Base-by-base conservation (phyloP, 768 basidiomycete species). In the Leucocoprinus birnbaumii region DNA sequence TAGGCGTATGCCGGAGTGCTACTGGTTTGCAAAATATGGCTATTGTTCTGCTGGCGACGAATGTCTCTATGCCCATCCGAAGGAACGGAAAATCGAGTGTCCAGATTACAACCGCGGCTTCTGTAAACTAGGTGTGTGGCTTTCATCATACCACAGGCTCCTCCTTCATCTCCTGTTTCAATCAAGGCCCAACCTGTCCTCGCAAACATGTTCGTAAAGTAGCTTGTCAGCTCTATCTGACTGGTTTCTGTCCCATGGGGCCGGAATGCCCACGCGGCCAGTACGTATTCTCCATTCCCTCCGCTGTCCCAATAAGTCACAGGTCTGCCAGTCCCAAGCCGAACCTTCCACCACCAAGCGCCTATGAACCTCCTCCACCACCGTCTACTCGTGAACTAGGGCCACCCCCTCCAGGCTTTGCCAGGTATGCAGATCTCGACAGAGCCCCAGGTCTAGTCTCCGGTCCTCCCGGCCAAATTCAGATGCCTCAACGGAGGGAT, bases 1-100 rank as follows among this genome's bases (percentile, higher is more conserved):
- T 48, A 76, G 97, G 56, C 87, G 92, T 58, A 98, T 98, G 95
- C 97, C 97, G 5, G 93, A 98, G 68, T 98, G 97, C 65, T 97
- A 94, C 88, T 98, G 94, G 94, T 98, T 86, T 69, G 92, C 92
- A 49, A 97, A 96, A 70, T 95, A 94, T 64, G 97, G 97, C 14
- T 98, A 94, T 70, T 98, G 97, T 69, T 91, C 92, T 22, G 88
- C 94, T 18, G 96, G 97, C 54, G 94, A 96, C 62, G 95, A 98
- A 70, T 99, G 97, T 68, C 76, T 99, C 61, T 99, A 98, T 68
- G 91, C 92, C 14, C 93, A 96, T 66, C 94, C 93, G 11, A 92
- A 94, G 68, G 92, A 94, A 70, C 81, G 94, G 48, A 82, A 85
- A 55, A 84, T 91, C 3, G 94, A 96, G 66, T 99, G 97, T 66